Percentiles rank a stretch among this genome's conserved stretches.
Conservation (phyloP, 2,329 filamentous ascomycete genomes). For the Pseudocercospora fuligena region DNA sequence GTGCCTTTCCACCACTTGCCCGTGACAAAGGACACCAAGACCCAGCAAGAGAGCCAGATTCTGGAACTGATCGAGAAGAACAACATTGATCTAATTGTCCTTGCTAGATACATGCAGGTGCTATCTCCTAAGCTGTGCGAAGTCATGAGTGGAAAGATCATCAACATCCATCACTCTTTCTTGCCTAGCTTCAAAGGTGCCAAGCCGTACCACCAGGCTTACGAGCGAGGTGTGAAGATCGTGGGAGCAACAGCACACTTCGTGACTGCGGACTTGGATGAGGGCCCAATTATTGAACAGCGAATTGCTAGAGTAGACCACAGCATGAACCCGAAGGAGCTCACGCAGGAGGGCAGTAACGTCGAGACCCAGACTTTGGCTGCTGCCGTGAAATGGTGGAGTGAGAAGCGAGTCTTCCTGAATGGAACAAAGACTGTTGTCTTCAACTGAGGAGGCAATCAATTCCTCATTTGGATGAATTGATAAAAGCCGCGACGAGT, state of each 20-base stretch:
- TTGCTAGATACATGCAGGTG: conserved; percentile 89
- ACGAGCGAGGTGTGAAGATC: conserved; percentile 85
- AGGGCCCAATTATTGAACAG: conserved; percentile 89
- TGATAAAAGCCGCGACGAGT: too few species aligned
- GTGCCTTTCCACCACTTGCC: conserved; percentile 82
- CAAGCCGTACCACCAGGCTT: conserved; percentile 86
- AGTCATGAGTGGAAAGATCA: conserved; percentile 83
- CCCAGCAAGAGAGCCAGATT: conserved; percentile 72
- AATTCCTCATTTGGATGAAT: neutral
- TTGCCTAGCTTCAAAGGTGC: conserved; percentile 86
- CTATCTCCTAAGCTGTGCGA: conserved; percentile 74
- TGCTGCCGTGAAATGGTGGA: conserved; percentile 82
- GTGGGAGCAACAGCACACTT: conserved; percentile 86
- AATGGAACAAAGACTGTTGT: conserved; percentile 83
- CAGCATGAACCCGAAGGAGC: conserved; percentile 72
- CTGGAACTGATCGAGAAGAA: conserved; percentile 72
- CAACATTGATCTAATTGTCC: conserved; percentile 76
- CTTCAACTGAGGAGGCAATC: conserved; percentile 58
- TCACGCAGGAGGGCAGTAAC: conserved; percentile 80
- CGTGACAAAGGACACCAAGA: conserved; percentile 77
- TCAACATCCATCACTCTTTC: conserved; percentile 92
- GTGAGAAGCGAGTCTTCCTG: conserved; percentile 76
- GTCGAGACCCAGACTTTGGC: conserved; percentile 83
- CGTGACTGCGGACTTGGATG: conserved; percentile 81
- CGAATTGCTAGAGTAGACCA: conserved; percentile 78